Base-by-base conservation (phyloP, 352 stramenopile species). In the Phytopythium oedochilum region DNA sequence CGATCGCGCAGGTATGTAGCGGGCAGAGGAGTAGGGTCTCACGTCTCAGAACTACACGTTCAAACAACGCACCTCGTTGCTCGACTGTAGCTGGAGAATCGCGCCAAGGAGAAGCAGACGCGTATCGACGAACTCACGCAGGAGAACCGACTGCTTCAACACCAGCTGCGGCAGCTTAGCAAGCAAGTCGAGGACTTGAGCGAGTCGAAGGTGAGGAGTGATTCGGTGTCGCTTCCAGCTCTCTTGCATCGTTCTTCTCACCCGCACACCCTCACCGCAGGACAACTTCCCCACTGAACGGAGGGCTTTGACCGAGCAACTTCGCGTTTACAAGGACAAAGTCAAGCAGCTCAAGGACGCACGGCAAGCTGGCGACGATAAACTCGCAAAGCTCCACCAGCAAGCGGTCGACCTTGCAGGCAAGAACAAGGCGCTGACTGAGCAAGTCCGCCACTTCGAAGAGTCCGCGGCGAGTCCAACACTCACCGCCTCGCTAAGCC, bases 181-280 rank as follows among this genome's bases (percentile, higher is more conserved):
- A 88, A 84, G 40, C 67, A 85, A 23, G 61, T 91, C n/a, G 75
- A 88, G 42, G 72, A 85, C 42, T 60, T 88, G 0, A 66, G 85
- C 50, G 74, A 73, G n/a, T 59, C 68, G 34, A 73, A 84, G 54
- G 80, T 83, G 32, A 23, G 43, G 49, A n/a, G 7, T 5, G 14
- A 31, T 0, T n/a, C n/a, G n/a, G n/a, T n/a, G n/a, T n/a, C n/a
- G n/a, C n/a, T n/a, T n/a, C n/a, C n/a, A n/a, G n/a, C n/a, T n/a
- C n/a, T n/a, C n/a, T n/a, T n/a, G n/a, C n/a, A n/a, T n/a, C n/a
- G n/a, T n/a, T n/a, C 26, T 0, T 51, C 28, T 61, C 52, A 28
- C 40, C 5, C 20, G 3, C 43, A 3, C 4, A 22, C 23, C 5
- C 22, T 36, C 22, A 36, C 12, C 3, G 5, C 45, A 89, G 80